Base-by-base conservation (phyloP, 805 yeast species). In the Ogataea pignaliae region DNA sequence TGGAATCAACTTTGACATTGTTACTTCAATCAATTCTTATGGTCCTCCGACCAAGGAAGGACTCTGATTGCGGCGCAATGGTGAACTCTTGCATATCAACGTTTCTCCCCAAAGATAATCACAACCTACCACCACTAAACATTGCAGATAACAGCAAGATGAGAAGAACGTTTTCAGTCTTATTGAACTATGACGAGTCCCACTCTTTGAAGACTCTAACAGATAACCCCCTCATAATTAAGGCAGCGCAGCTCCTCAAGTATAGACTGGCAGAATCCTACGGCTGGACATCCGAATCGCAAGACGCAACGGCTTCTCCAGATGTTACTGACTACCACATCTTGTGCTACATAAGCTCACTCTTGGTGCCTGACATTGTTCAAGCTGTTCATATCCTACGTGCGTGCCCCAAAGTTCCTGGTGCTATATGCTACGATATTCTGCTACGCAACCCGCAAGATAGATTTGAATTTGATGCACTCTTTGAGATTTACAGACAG, bases 351-450 rank as follows among this genome's bases (percentile, higher is more conserved):
- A 40, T 62, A 6, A 45, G 59, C 15, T 61, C 65, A n/a, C 29
- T 63, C 8, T 48, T 63, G 33, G 56, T 57, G 29, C 49, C 59
- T 2, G 37, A 55, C 2, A 30, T 56, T 6, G 33, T 48, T 6
- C 40, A 42, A 7, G 44, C 64, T 10, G 38, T 61, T 2, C 37
- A 44, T 11, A 33, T 43, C 9, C 31, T 63, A 14, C 45, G 51
- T 12, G 34, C 47, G 16, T 47, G 53, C 1, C 41, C 42, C 21
- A 38, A 43, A 15, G 51, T 60, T 11, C 65, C 64, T 9, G 51
- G 44, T 6, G 50, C 54, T 2, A 48, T 63, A n/a, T n/a, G 60
- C 7, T 63, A 59, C 40, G 66, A 63, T 46, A 14, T 63, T 5
- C 35, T 63, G 15, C 42, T 63, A 12, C 45, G 68, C 34, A 46